These are phyloP conservation scores for Inga oerstediana DNA, from an alignment of 306 rosid species.

Conservation along the genomic window DNA sequence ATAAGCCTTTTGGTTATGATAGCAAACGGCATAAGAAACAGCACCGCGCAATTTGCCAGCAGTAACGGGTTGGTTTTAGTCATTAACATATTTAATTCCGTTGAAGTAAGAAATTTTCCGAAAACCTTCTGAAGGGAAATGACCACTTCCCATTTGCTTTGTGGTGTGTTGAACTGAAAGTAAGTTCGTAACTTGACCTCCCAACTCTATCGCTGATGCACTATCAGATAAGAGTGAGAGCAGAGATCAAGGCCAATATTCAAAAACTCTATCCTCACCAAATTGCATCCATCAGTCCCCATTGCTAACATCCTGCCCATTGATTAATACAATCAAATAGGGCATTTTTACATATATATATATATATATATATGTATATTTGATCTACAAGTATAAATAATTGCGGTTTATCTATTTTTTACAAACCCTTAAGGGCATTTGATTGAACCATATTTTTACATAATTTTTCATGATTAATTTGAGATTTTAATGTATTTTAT, in stretches of 20 bases:
- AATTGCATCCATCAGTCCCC: not conserved
- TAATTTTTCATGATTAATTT: too few species aligned
- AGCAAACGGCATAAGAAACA: slow-evolving; percentile 17
- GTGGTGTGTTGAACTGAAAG: slow-evolving; percentile 8
- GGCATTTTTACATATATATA: too few species aligned
- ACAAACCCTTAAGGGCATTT: too few species aligned
- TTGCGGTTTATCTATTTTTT: too few species aligned
- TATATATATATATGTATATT: too few species aligned
- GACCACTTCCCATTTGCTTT: slow-evolving; percentile 42
- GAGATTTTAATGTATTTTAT: too few species aligned
- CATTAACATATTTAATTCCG: slow-evolving; percentile 25
- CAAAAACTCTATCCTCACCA: not conserved
- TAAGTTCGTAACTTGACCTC: slow-evolving; percentile 32
- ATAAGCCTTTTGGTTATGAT: not conserved
- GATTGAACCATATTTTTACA: too few species aligned
- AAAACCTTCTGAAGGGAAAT: slow-evolving; percentile 33
- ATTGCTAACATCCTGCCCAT: not conserved
- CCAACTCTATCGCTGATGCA: slow-evolving; percentile 25
- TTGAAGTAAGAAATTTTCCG: slow-evolving; percentile 27
- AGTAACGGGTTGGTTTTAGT: not conserved
- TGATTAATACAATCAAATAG: too few species aligned
- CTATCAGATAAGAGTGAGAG: not conserved
- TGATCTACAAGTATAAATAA: too few species aligned
- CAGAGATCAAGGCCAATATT: not conserved
- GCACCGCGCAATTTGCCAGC: not conserved